Conservation (phyloP, 23 red algal genomes). For the Gracilaria caudata region DNA sequence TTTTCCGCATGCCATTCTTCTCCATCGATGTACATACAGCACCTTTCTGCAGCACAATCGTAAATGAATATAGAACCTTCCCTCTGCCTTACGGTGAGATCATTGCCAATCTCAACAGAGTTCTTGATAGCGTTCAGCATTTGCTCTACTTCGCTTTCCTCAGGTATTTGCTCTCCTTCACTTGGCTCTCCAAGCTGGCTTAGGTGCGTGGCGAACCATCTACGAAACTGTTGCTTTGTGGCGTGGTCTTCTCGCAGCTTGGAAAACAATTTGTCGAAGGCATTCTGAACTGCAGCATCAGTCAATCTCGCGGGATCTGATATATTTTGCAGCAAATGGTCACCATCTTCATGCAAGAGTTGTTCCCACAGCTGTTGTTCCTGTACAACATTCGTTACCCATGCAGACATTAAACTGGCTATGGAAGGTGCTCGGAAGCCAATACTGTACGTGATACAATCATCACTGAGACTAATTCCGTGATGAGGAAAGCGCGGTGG, state of each 20-base stretch:
- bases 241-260: slow-evolving; percentile 11
- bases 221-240: slow-evolving; percentile 14
- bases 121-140: slow-evolving; percentile 9
- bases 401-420: slow-evolving; percentile 37
- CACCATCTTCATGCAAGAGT: slow-evolving; percentile 36
- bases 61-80: slow-evolving; percentile 64
- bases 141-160: slow-evolving; percentile 11
- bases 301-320: slow-evolving; percentile 43
- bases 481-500: slow-evolving; percentile 86
- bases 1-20: slow-evolving; percentile 49
- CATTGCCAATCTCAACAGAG: neutral
- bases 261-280: slow-evolving; percentile 27
- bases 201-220: slow-evolving; percentile 48
- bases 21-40: slow-evolving; percentile 63
- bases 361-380: slow-evolving; percentile 4
- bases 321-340: slow-evolving; percentile 18
- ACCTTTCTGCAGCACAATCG: neutral
- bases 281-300: slow-evolving; percentile 29
- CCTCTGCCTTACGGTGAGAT: slow-evolving; percentile 19
- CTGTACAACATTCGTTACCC: slow-evolving; percentile 58
- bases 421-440: slow-evolving; percentile 82
- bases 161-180: neutral
- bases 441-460: slow-evolving; percentile 87
- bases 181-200: slow-evolving; percentile 41
- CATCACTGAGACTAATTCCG: slow-evolving; percentile 61